Base-by-base conservation (phyloP, 176 grass and related monocot species). In the Carex littledalei region DNA sequence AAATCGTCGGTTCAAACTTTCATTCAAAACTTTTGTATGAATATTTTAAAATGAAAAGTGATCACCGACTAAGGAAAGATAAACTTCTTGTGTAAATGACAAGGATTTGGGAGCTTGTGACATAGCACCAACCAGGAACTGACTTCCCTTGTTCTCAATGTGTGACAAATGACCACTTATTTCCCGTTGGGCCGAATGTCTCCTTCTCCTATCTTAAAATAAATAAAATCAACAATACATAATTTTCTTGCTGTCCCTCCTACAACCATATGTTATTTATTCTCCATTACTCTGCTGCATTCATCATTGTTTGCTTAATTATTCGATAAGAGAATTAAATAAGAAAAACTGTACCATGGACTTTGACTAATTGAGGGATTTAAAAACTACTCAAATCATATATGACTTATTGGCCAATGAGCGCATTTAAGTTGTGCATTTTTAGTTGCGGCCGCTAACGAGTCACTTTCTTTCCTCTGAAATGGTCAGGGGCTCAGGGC, bases 131-230 rank as follows among this genome's bases (percentile, higher is more conserved):
- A 83, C 63, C 63, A 8, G 7, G 10, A 45, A 20, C 79, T 43
- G 18, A 63, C 56, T 81, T 80, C 16, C 56, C 31, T 81, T 81
- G 56, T 81, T 81, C 79, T 62, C 59, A 63, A 81, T 63, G 8
- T 45, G 8, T 83, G 81, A 83, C 21, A 24, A 24, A 9, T 83
- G 62, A 83, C 81, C 61, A 55, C 43, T 11, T 53, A 83, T 83
- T 83, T 67, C 39, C 80, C 80, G 37, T 83, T 63, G 4, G 81
- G 81, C 63, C 62, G 1, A 0, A 68, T 83, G 81, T 83, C 81
- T 31, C 63, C 45, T 83, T 83, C 81, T 45, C 13, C 13, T 41
- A 67, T 83, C 81, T 54, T 32, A 69, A 83, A 68, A 66, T 50
- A 68, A 53, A 63, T 15, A 15, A 57, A 78, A 57, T 4, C 1